A percentile compares a stretch with the other conserved stretches of the same genome.
Evolutionary conservation across 1,284 basidiomycete species (phyloP).

Genomic region (Tremellales sp.): DNA sequence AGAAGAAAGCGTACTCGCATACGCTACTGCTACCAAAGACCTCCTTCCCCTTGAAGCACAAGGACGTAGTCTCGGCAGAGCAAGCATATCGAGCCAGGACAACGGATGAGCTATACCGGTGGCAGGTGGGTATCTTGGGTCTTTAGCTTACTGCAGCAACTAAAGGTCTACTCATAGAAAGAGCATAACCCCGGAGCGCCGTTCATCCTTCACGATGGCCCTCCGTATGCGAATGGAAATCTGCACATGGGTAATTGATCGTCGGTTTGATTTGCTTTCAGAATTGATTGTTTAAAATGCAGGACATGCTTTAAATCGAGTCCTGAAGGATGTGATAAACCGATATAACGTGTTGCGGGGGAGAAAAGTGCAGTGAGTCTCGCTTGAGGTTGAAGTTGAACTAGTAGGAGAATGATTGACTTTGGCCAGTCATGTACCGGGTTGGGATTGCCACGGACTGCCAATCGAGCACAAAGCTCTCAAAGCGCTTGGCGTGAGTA

Average conservation of each 20-base stretch:
- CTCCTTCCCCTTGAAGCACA: slow-evolving; percentile 68
- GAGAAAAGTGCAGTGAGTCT: slow-evolving; percentile 70
- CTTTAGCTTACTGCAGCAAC: neutral
- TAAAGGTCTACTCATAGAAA: slow-evolving; percentile 51
- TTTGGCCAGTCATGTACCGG: slow-evolving; percentile 73
- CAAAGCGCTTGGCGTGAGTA: slow-evolving; percentile 63
- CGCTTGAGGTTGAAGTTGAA: neutral
- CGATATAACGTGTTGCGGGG: slow-evolving; percentile 81
- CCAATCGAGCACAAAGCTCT: slow-evolving; percentile 94
- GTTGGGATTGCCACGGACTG: slow-evolving; percentile 98
- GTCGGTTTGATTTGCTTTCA: neutral
- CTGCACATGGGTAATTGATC: slow-evolving; percentile 80
- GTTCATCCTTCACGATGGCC: slow-evolving; percentile 92
- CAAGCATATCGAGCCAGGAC: slow-evolving; percentile 60
- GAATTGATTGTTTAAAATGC: neutral
- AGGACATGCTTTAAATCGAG: slow-evolving; percentile 97
- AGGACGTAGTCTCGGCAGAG: slow-evolving; percentile 62
- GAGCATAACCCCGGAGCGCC: slow-evolving; percentile 60
- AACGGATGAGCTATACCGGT: slow-evolving; percentile 72
- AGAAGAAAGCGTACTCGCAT: slow-evolving; percentile 54
- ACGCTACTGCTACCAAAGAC: slow-evolving; percentile 84
- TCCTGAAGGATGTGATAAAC: slow-evolving; percentile 93
- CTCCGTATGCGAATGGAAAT: slow-evolving; percentile 95
- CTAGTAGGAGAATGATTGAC: neutral
- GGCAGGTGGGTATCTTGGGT: slow-evolving; percentile 65